Base-by-base conservation (phyloP, 2,329 filamentous ascomycete species). In the Penicillium olsonii region DNA sequence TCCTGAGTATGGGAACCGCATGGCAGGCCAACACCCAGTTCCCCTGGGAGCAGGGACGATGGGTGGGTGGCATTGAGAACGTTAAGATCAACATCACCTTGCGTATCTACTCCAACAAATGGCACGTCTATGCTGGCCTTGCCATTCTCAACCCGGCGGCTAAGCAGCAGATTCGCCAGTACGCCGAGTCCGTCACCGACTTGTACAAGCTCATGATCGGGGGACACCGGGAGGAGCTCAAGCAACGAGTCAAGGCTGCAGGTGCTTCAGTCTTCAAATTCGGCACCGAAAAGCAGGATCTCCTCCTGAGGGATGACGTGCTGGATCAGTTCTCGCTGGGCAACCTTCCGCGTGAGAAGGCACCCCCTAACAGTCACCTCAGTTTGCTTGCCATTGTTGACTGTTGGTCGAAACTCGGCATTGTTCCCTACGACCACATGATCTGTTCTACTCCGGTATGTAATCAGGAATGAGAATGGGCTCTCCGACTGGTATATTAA, bases 341-440 rank as follows among this genome's bases (percentile, higher is more conserved):
- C 29, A 84, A 86, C 48, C 78, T 80, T 53, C 80, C 84, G 33
- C 83, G 83, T 47, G 80, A 86, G 63, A 77, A 80, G 52, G 82
- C 90, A 17, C 90, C 87, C 45, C 69, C 66, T 2, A 99, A 99
- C 74, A 99, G 94, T 68, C 95, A 99, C 71, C 81, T 99, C 24
- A 92, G 87, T 68, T 79, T 99, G 49, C 80, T 99, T 37, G 94
- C 92, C 39, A 99, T 99, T 84, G 95, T 97, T 37, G 94, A 99
- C 75, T 97, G 92, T 74, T 99, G 94, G 94, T 94, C 89, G 67
- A 89, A 90, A 59, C 81, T 97, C 38, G 88, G 85, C 27, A 99
- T 96, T 63, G 88, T 95, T 40, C 94, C 94, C 0, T 99, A 99
- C 71, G 92, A 99, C 72, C 95, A 99, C 77, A 99, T 99, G 92